Percentiles rank a stretch among this genome's conserved stretches.
Conservation (phyloP, 176 grass and related monocot genomes). For the Oropetium thomaeum region DNA sequence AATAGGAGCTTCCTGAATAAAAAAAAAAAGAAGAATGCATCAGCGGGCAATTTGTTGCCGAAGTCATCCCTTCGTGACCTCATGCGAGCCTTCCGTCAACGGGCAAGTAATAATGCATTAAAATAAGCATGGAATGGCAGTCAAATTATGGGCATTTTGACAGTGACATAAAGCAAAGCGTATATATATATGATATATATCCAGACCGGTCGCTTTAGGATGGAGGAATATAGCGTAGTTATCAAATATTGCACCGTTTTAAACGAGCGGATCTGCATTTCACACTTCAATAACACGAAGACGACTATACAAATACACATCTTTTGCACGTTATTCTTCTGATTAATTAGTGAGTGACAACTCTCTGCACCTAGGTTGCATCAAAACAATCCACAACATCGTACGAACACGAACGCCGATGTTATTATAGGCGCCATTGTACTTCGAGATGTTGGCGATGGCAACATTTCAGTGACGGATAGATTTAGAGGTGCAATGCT, state of each 20-base stretch:
- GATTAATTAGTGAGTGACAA: background rate
- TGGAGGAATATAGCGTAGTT: background rate
- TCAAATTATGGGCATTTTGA: conserved; percentile 10
- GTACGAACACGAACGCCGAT: background rate
- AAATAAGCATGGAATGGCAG: background rate
- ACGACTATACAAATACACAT: background rate
- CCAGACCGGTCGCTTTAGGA: background rate
- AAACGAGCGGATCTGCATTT: background rate
- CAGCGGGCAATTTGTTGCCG: too few relatives aligned
- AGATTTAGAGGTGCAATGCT: too few relatives aligned
- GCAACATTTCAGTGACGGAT: too few relatives aligned
- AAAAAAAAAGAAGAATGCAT: too few relatives aligned
- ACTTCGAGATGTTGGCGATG: too few relatives aligned
- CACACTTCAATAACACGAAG: conserved; percentile 10
- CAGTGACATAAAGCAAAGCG: background rate
- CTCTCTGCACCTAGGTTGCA: conserved; percentile 2
- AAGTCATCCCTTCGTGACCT: background rate
- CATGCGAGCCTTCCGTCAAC: background rate
- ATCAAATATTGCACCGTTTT: too few relatives aligned
- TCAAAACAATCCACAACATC: background rate
- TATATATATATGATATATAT: background rate
- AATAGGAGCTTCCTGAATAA: too few relatives aligned
- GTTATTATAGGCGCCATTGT: too few relatives aligned
- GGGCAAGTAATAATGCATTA: background rate
- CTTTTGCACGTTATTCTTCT: background rate